phyloP scores from a whole-genome alignment of 179 eudicot genomes.

The Beta lomatogona region DNA sequence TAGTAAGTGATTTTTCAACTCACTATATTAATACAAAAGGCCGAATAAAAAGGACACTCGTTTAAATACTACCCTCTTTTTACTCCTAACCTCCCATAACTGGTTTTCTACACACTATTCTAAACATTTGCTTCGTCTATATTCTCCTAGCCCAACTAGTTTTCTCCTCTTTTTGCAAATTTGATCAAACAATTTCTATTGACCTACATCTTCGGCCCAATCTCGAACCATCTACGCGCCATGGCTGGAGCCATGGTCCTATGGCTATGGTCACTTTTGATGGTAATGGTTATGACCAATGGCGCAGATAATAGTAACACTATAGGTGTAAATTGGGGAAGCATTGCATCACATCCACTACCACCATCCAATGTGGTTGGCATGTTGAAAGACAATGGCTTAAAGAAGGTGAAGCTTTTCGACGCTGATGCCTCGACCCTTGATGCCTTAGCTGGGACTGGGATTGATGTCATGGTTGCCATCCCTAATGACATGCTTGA shows the following conservation, averaged over 20 bases:
- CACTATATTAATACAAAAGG: neutral
- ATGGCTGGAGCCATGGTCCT: constrained; percentile 47
- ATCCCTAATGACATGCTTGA: constrained; percentile 66
- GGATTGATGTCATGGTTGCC: constrained; percentile 84
- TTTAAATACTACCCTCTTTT: neutral
- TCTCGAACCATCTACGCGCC: constrained; percentile 24
- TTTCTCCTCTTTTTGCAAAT: constrained; percentile 4
- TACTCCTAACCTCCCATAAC: neutral
- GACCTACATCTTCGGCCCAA: neutral
- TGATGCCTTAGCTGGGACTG: constrained; percentile 52
- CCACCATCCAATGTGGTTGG: constrained; percentile 45
- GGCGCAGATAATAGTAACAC: constrained; percentile 22
- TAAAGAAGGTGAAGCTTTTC: constrained; percentile 69
- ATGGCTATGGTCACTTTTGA: constrained; percentile 25
- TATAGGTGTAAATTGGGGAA: constrained; percentile 93
- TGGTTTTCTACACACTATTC: neutral
- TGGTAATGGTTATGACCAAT: constrained; percentile 17
- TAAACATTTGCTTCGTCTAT: constrained; percentile 6
- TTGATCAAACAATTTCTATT: neutral
- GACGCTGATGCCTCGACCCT: constrained; percentile 63
- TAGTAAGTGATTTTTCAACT: constrained; percentile 15
- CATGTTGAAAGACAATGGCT: constrained; percentile 71
- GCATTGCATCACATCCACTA: constrained; percentile 53
- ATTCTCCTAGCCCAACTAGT: constrained; percentile 9
- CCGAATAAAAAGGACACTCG: neutral